A percentile compares a stretch with the other conserved stretches of the same genome.
Conservation (phyloP, 2,329 filamentous ascomycete genomes). For the Apiospora hydei region DNA sequence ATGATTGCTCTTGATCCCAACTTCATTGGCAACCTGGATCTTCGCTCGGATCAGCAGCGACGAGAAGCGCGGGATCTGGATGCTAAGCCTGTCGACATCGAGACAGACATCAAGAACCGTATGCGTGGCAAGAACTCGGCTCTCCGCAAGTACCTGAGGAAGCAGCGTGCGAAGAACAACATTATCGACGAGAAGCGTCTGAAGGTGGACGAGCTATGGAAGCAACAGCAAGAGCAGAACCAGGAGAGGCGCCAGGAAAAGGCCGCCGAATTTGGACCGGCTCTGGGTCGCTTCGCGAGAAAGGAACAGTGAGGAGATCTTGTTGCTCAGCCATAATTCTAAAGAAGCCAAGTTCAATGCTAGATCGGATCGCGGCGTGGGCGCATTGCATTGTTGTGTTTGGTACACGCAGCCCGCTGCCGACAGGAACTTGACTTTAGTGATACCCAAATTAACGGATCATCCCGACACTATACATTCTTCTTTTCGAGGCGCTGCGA, state of each 20-base stretch:
- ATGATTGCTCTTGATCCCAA: slow-evolving; percentile 97
- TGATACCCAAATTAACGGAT: slow-evolving; percentile 17
- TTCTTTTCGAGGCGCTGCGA: not conserved
- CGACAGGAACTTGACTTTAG: not conserved
- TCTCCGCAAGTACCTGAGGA: slow-evolving; percentile 85
- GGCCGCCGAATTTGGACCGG: slow-evolving; percentile 81
- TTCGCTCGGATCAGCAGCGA: slow-evolving; percentile 79
- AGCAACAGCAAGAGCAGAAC: slow-evolving; percentile 72
- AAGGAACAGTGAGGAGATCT: slow-evolving; percentile 56
- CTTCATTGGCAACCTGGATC: slow-evolving; percentile 87
- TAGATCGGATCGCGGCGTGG: slow-evolving; percentile 14
- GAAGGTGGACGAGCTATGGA: slow-evolving; percentile 83
- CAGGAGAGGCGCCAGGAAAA: slow-evolving; percentile 68
- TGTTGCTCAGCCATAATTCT: not conserved
- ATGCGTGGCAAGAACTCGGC: slow-evolving; percentile 90
- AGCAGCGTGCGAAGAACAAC: slow-evolving; percentile 94
- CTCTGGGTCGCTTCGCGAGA: slow-evolving; percentile 83
- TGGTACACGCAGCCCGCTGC: not conserved
- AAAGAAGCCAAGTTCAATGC: slow-evolving; percentile 12
- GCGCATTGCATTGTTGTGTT: not conserved
- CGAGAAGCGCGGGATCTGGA: slow-evolving; percentile 83
- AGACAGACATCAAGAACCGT: slow-evolving; percentile 74
- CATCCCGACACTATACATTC: not conserved
- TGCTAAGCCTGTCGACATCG: slow-evolving; percentile 63
- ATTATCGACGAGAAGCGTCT: slow-evolving; percentile 95